phyloP scores from a whole-genome alignment of 2,329 filamentous ascomycete genomes.

The Colletotrichum eleusines region DNA sequence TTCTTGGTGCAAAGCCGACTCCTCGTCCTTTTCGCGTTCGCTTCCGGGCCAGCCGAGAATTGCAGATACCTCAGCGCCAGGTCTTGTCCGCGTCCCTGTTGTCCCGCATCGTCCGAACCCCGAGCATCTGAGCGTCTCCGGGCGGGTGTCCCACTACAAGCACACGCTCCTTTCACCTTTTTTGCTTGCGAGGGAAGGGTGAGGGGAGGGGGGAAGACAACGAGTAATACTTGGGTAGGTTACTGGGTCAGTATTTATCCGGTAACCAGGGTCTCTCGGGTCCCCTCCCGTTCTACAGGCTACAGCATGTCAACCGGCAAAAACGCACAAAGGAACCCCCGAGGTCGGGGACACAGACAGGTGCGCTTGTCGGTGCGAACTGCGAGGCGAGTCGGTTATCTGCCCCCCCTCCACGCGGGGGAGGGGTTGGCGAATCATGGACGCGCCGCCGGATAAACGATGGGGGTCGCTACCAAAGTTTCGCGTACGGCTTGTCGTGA shows the following conservation, averaged over 20 bases:
- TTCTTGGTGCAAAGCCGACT: neutral
- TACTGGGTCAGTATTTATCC: slow-evolving; percentile 3
- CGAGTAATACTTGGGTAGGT: too few relatives aligned
- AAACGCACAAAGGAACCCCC: neutral
- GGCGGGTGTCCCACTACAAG: slow-evolving; percentile 1
- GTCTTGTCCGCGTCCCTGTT: neutral
- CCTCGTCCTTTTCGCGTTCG: neutral
- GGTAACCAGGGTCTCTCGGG: neutral
- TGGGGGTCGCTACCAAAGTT: neutral
- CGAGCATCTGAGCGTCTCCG: slow-evolving; percentile 12
- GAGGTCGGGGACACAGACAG: slow-evolving; percentile 5
- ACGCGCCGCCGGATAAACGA: neutral
- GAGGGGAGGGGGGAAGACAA: neutral
- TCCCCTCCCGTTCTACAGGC: too few relatives aligned
- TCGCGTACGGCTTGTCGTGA: neutral
- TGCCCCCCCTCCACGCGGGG: neutral
- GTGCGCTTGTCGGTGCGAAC: slow-evolving; percentile 13
- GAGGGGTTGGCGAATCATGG: neutral
- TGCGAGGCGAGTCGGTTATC: slow-evolving; percentile 8
- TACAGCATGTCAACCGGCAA: neutral
- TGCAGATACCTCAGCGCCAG: neutral
- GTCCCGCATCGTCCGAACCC: slow-evolving; percentile 5
- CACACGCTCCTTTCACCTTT: neutral
- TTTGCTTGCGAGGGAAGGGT: neutral
- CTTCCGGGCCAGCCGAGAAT: neutral